These are phyloP conservation scores for Kurtzmaniella natalensis DNA, from an alignment of 1,139 yeast genomes.

Conservation along the genomic window DNA sequence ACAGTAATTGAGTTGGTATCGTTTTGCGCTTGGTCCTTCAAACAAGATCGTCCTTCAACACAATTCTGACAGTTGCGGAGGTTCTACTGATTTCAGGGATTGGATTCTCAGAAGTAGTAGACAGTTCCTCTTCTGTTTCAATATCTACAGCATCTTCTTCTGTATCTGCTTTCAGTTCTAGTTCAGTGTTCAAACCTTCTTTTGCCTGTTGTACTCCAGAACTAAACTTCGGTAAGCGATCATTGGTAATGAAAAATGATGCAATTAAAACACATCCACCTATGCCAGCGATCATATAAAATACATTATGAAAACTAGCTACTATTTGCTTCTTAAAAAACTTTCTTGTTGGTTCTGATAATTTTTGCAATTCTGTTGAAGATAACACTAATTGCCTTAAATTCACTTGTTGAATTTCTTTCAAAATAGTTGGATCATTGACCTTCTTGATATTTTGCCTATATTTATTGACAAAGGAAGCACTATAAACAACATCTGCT, in stretches of 20 bases:
- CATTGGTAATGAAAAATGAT: slow-evolving; percentile 22
- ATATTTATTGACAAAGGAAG: slow-evolving; percentile 22
- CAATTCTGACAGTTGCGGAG: too few species aligned
- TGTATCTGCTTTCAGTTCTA: too few species aligned
- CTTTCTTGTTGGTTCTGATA: slow-evolving; percentile 21
- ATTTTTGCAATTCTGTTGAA: slow-evolving; percentile 16
- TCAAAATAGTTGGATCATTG: slow-evolving; percentile 13
- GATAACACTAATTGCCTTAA: slow-evolving; percentile 15
- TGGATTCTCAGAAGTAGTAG: too few species aligned
- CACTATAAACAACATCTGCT: slow-evolving; percentile 31
- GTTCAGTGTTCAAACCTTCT: too few species aligned
- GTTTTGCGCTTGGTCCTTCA: too few species aligned
- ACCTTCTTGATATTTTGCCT: slow-evolving; percentile 14
- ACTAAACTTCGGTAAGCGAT: slow-evolving; percentile 21
- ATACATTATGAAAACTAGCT: slow-evolving; percentile 28
- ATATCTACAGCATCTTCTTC: too few species aligned
- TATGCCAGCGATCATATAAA: slow-evolving; percentile 28
- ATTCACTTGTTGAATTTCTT: slow-evolving; percentile 17
- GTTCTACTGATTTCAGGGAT: too few species aligned
- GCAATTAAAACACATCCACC: slow-evolving; percentile 19
- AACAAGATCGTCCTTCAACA: too few species aligned
- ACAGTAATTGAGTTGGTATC: too few species aligned
- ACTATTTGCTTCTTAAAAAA: slow-evolving; percentile 28
- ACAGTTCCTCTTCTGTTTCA: too few species aligned
- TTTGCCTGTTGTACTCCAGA: slow-evolving; percentile 1